A percentile compares a stretch with the other conserved stretches of the same genome.
Conservation (phyloP, 2,329 filamentous ascomycete species). For the Pezicula carpinea region DNA sequence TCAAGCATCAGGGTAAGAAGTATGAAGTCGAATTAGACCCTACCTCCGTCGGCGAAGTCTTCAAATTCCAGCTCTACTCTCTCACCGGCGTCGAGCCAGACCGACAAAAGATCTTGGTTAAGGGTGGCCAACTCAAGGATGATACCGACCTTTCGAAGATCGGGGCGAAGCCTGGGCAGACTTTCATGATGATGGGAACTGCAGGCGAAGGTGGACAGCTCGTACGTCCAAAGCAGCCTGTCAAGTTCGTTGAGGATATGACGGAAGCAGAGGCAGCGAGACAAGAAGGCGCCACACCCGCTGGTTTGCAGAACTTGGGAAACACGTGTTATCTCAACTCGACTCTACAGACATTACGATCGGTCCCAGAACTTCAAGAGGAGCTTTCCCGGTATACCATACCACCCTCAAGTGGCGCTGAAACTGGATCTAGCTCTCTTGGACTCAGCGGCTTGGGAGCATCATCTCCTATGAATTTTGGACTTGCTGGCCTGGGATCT, state of each 20-base stretch:
- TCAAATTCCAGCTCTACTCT: conserved; percentile 95
- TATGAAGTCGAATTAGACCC: conserved; percentile 91
- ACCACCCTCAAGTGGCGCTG: conserved; percentile 21
- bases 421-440: conserved; percentile 32
- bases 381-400: conserved; percentile 63
- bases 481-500: conserved; percentile 36
- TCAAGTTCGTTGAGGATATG: conserved; percentile 97
- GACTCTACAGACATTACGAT: conserved; percentile 83
- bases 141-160: conserved; percentile 82
- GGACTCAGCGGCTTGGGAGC: conserved; percentile 35
- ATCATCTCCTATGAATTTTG: conserved; percentile 41
- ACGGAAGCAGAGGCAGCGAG: conserved; percentile 86
- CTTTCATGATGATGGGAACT: conserved; percentile 95
- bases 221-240: conserved; percentile 70
- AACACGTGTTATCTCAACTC: conserved; percentile 99
- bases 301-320: conserved; percentile 85
- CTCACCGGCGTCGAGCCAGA: conserved; percentile 94
- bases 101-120: conserved; percentile 92
- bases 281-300: conserved; percentile 77
- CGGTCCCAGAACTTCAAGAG: conserved; percentile 86
- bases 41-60: conserved; percentile 77
- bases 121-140: conserved; percentile 92
- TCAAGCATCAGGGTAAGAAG: conserved; percentile 94
- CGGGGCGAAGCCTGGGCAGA: conserved; percentile 78
- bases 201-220: conserved; percentile 59